Conservation (phyloP, 306 rosid species). For the Myrica gale region DNA sequence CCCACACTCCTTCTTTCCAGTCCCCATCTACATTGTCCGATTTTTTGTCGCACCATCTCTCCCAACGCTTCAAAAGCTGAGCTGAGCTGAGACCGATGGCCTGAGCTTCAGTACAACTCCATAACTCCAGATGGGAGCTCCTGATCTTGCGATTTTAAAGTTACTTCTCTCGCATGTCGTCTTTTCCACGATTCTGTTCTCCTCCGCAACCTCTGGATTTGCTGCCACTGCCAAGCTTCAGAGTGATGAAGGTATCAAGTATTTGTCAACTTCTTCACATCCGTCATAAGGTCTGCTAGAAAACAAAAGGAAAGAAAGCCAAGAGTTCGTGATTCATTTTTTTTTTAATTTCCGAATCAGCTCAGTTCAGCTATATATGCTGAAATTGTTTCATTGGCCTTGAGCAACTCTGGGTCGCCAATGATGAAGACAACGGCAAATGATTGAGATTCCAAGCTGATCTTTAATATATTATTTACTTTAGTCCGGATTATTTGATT, state of each 20-base stretch:
- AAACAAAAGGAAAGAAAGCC: not conserved
- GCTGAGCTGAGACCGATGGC: not conserved
- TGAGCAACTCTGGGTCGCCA: not conserved
- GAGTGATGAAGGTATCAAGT: slow-evolving; percentile 46
- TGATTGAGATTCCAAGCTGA: not conserved
- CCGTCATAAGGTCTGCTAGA: slow-evolving; percentile 1
- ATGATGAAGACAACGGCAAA: not conserved
- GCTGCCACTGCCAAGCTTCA: slow-evolving; percentile 59
- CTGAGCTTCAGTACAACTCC: slow-evolving; percentile 13
- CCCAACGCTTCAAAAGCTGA: not conserved
- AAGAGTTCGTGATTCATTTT: slow-evolving; percentile 9
- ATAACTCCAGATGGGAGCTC: slow-evolving; percentile 33
- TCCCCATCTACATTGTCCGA: not conserved
- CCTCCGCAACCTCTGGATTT: slow-evolving; percentile 34
- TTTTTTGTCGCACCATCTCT: not conserved
- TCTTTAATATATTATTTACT: not conserved
- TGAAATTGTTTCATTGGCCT: not conserved
- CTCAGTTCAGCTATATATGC: slow-evolving; percentile 15
- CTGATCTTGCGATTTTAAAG: slow-evolving; percentile 15
- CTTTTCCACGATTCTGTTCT: slow-evolving; percentile 30
- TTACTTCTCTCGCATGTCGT: slow-evolving; percentile 38
- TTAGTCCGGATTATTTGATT: not conserved
- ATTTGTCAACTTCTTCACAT: not conserved
- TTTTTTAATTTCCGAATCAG: slow-evolving; percentile 10
- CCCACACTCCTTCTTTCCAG: not conserved